Conservation (phyloP, 257 asterid species). For the Fraxinus quadrangulata region DNA sequence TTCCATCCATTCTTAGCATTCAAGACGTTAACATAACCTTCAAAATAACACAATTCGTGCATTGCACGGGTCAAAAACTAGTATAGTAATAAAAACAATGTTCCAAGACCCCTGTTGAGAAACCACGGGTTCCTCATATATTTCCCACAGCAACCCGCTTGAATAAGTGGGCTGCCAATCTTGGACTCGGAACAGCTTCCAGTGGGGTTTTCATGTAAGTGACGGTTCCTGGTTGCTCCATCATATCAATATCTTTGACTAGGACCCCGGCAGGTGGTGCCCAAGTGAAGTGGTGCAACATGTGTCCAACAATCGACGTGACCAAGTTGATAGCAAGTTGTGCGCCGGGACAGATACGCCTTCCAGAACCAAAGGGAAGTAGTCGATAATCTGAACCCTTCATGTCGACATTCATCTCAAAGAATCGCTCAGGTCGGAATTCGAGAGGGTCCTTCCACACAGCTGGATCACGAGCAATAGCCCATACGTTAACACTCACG, state of each 20-base stretch:
- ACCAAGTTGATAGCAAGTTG: constrained; percentile 66
- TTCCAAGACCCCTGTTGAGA: background rate
- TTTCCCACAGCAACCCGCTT: constrained; percentile 58
- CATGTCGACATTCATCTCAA: constrained; percentile 76
- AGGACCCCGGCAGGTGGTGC: constrained; percentile 47
- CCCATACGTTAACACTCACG: constrained; percentile 81
- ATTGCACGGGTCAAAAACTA: too few species aligned
- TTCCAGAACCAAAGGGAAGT: constrained; percentile 80
- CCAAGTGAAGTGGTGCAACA: constrained; percentile 69
- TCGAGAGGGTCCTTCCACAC: constrained; percentile 68
- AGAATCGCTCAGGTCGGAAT: constrained; percentile 79
- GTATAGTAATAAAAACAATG: too few species aligned
- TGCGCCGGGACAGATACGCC: constrained; percentile 78
- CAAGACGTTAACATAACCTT: too few species aligned
- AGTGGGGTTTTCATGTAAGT: constrained; percentile 76
- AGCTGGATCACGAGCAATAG: constrained; percentile 68
- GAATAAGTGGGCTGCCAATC: constrained; percentile 58
- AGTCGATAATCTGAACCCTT: constrained; percentile 77
- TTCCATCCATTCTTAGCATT: too few species aligned
- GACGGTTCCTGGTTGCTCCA: constrained; percentile 79
- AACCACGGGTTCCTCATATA: constrained; percentile 28
- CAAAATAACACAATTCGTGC: too few species aligned
- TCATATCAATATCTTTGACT: constrained; percentile 71
- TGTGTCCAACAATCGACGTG: constrained; percentile 67
- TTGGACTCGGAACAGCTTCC: constrained; percentile 57